Base-by-base conservation (phyloP, 176 grass and related monocot species). In the Zea luxurians region DNA sequence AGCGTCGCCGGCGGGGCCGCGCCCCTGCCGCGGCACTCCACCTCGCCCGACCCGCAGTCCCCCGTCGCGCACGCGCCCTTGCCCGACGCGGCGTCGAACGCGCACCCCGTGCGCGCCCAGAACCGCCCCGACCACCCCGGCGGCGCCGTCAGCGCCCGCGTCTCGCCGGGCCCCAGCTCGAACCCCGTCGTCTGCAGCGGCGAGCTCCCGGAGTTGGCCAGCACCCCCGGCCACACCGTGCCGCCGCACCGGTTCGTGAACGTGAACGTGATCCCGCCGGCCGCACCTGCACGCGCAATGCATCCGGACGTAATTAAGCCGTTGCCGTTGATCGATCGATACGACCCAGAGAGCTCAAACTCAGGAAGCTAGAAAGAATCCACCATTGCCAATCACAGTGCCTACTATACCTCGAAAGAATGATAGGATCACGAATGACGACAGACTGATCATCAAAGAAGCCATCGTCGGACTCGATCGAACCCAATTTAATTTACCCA, bases 191-290 rank as follows among this genome's bases (percentile, higher is more conserved):
- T 91, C 34, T 78, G 43, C 59, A 99, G 68, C 69, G 82, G 36
- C 53, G 92, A 20, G 55, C 81, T 99, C 6, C 96, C 96, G 8
- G 96, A 94, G 83, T 91, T 95, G 5, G 96, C 82, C 20, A 99
- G 86, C 48, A 95, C 63, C 16, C 96, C 96, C 3, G 96, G 96
- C 96, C 96, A 99, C 61, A 99, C 88, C 44, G 92, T 99, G 66
- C 71, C 85, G 12, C 88, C 81, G 75, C 96, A 99, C 48, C 85
- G 80, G 81, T 99, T 99, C 52, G 87, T 87, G 90, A 99, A 99
- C 80, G 90, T 89, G 90, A 99, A 99, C 46, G 80, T 91, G 10
- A 85, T 58, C 38, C 81, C 73, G 35, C 43, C 84, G 27, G 27
- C 27, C 27, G 27, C 27, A 27, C 27, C 82, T 16, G 52, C 52